These are phyloP conservation scores for Datura wrightii DNA, from an alignment of 257 asterid species.

Conservation along the genomic window DNA sequence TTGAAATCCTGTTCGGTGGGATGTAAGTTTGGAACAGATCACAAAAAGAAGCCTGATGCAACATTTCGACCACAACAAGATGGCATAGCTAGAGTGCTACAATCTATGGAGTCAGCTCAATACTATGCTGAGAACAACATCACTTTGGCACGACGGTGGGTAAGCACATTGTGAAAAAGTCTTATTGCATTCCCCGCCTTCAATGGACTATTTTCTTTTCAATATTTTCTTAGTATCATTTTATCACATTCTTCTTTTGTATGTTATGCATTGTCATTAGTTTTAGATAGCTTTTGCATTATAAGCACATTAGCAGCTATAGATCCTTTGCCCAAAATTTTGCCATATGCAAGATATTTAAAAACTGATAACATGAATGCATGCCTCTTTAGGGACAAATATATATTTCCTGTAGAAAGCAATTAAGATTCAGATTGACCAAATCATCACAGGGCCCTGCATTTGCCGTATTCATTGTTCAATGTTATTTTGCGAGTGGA, in stretches of 20 bases:
- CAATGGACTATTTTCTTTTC: neutral
- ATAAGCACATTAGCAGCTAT: neutral
- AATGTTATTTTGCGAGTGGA: neutral
- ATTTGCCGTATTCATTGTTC: neutral
- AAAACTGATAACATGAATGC: neutral
- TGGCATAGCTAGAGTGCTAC: constrained; percentile 64
- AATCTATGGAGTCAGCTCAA: constrained; percentile 92
- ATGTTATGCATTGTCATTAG: neutral
- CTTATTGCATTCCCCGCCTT: constrained; percentile 31
- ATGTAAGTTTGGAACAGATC: constrained; percentile 63
- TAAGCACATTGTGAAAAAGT: constrained; percentile 64
- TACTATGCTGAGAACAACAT: constrained; percentile 79
- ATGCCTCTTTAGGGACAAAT: constrained; percentile 1
- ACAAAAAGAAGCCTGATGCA: constrained; percentile 69
- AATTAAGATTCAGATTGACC: neutral
- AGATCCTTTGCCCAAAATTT: constrained; percentile 1
- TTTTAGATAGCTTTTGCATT: constrained; percentile 18
- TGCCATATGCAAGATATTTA: neutral
- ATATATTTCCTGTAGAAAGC: neutral
- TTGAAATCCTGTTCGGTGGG: constrained; percentile 79
- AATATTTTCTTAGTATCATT: neutral
- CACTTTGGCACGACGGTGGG: constrained; percentile 94
- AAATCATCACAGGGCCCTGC: neutral
- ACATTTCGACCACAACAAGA: constrained; percentile 62
- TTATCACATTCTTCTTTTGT: neutral